phyloP scores from a whole-genome alignment of 805 yeast species.

The Candida yuanshanica region DNA sequence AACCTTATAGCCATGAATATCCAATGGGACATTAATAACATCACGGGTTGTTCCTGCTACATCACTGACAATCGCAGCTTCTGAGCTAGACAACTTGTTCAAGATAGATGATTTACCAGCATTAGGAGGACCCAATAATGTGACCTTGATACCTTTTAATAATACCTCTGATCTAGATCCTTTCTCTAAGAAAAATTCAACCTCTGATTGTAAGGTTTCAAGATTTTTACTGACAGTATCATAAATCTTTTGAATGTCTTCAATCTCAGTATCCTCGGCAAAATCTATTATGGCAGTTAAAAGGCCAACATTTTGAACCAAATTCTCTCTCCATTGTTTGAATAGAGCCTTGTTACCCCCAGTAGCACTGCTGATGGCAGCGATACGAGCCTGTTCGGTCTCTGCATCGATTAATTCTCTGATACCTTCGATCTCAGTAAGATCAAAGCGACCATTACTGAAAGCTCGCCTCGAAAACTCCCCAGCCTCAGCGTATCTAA shows the following conservation, averaged over 20 bases:
- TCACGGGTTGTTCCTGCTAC: constrained; percentile 95
- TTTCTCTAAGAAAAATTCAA: constrained; percentile 35
- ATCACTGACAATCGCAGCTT: constrained; percentile 85
- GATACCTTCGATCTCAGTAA: constrained; percentile 88
- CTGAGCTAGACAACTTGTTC: constrained; percentile 69
- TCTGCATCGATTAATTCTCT: constrained; percentile 88
- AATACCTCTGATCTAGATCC: constrained; percentile 58
- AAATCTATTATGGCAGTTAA: constrained; percentile 89
- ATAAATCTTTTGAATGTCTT: constrained; percentile 52
- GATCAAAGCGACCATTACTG: constrained; percentile 73
- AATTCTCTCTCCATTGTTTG: constrained; percentile 56
- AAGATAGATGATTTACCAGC: constrained; percentile 92
- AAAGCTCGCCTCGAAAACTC: constrained; percentile 89
- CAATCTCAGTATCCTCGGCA: constrained; percentile 87
- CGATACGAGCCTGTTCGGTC: constrained; percentile 78
- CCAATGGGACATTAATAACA: constrained; percentile 71
- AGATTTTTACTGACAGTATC: constrained; percentile 42
- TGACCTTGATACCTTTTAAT: constrained; percentile 64
- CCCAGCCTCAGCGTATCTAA: constrained; percentile 87
- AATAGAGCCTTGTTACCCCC: constrained; percentile 60
- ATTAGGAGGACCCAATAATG: constrained; percentile 86
- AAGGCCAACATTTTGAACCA: constrained; percentile 64
- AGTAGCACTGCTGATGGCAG: constrained; percentile 66
- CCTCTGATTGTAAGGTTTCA: constrained; percentile 35
- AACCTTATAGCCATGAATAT: constrained; percentile 79